These are phyloP conservation scores for Rostrohypoxylon terebratum DNA, from an alignment of 495 filamentous ascomycete species.

Conservation along the genomic window DNA sequence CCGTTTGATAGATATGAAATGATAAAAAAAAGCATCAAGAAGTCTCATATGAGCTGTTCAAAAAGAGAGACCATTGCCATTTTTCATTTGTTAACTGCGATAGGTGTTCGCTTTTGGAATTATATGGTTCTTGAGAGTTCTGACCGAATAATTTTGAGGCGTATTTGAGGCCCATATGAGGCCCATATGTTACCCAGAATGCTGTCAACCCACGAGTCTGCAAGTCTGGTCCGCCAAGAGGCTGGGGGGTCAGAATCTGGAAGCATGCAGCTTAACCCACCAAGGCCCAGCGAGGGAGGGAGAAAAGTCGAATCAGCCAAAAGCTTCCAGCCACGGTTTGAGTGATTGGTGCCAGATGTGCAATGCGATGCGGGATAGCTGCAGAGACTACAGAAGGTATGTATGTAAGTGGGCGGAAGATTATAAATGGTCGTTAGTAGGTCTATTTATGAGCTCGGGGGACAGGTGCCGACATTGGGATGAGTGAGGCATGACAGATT, in stretches of 20 bases:
- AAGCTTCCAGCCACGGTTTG: slow-evolving; percentile 18
- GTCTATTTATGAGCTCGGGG: slow-evolving; percentile 13
- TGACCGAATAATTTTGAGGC: neutral
- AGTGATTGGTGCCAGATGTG: slow-evolving; percentile 42
- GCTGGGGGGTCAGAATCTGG: slow-evolving; percentile 20
- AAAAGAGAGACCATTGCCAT: neutral
- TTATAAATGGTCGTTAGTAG: neutral
- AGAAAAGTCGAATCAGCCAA: slow-evolving; percentile 30
- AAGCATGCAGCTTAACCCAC: slow-evolving; percentile 32
- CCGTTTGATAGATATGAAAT: neutral
- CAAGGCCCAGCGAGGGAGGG: slow-evolving; percentile 16
- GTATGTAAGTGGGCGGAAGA: slow-evolving; percentile 8
- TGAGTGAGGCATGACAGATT: slow-evolving; percentile 26
- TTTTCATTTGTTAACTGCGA: neutral
- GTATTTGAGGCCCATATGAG: neutral
- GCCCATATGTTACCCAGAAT: neutral
- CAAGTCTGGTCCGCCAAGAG: slow-evolving; percentile 24
- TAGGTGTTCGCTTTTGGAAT: neutral
- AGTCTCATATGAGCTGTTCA: neutral
- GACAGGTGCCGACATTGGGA: slow-evolving; percentile 13
- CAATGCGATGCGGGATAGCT: slow-evolving; percentile 33
- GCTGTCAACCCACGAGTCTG: slow-evolving; percentile 6
- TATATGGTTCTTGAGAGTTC: neutral
- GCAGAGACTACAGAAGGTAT: neutral
- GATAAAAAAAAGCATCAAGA: neutral